Base-by-base conservation (phyloP, 352 stramenopile species). In the Globisporangium irregulare region DNA sequence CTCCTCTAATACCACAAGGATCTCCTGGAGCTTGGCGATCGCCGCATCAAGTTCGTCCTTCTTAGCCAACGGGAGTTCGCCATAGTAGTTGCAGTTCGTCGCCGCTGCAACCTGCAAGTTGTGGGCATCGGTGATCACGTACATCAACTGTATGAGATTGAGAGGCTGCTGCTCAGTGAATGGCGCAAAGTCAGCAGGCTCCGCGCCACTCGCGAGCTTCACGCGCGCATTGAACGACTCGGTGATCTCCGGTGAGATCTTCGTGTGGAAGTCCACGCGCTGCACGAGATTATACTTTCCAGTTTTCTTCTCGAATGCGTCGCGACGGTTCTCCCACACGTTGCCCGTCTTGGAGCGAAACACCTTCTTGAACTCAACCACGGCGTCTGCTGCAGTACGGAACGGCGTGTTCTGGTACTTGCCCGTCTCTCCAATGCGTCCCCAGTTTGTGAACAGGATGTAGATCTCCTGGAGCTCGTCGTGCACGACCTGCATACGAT, bases 381-480 rank as follows among this genome's bases (percentile, higher is more conserved):
- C 68, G 0, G 81, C 85, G n/a, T 89, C 80, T 0, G 73, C 70
- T 29, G 73, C 68, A 5, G 79, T 70, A 50, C 82, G 76, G 67
- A 91, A 90, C 7, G 82, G 82, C 4, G 82, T 91, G 68, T 91
- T 89, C 67, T 91, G 84, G 59, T 86, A 91, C 65, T 92, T 90
- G 50, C 84, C 84, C 9, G 62, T 72, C 56, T 91, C 84, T 12
- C 80, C 84, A 50, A 92, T 89, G 3, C 84, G 78, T 0, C 84
- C 84, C 84, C 84, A 92, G 66, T 95, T 94, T 4, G 82, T 89
- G 63, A 92, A 91, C 29, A 92, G 72, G 2, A 92, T 73, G 64
- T 79, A 91, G 8, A 91, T 79, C 14, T 76, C 75, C 66, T 91
- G 84, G 25, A 90, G 76, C 43, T 81, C 61, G 43, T 93, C 81